Evolutionary conservation across 2,329 filamentous ascomycete species (phyloP).

Genomic region (Fusarium temperatum): DNA sequence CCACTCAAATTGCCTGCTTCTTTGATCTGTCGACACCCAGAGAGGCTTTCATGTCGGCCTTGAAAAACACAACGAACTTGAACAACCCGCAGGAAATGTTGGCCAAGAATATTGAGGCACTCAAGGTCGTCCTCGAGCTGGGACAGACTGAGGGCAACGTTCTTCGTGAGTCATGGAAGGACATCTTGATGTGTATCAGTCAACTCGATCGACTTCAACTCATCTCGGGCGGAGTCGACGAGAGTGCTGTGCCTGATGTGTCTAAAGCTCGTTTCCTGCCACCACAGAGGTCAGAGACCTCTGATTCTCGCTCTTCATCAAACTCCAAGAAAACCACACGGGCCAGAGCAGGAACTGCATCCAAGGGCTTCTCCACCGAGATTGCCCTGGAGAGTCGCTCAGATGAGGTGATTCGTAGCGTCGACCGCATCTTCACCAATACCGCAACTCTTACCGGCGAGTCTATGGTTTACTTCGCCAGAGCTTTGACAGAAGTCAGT

Average conservation of each 20-base stretch:
- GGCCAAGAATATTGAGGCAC: slow-evolving; percentile 93
- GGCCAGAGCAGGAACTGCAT: slow-evolving; percentile 64
- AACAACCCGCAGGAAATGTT: slow-evolving; percentile 96
- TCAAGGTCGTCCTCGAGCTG: slow-evolving; percentile 90
- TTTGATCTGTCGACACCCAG: slow-evolving; percentile 94
- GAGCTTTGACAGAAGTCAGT: slow-evolving; percentile 91
- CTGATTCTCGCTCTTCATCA: slow-evolving; percentile 72
- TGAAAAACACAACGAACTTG: slow-evolving; percentile 93
- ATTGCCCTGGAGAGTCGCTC: slow-evolving; percentile 93
- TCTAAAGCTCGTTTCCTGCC: slow-evolving; percentile 80
- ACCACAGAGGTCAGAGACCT: slow-evolving; percentile 62
- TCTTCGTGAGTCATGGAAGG: slow-evolving; percentile 91
- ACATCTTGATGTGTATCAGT: slow-evolving; percentile 93
- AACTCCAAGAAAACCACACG: slow-evolving; percentile 62
- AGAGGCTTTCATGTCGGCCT: slow-evolving; percentile 91
- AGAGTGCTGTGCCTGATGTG: slow-evolving; percentile 90
- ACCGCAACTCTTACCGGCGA: slow-evolving; percentile 93
- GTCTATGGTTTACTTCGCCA: slow-evolving; percentile 94
- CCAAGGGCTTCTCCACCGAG: slow-evolving; percentile 75
- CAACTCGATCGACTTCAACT: slow-evolving; percentile 95
- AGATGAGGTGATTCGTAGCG: slow-evolving; percentile 89
- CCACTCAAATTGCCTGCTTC: slow-evolving; percentile 90
- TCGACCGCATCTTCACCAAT: slow-evolving; percentile 96
- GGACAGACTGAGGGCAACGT: slow-evolving; percentile 93
- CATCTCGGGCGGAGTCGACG: slow-evolving; percentile 93